Base-by-base conservation (phyloP, 2,329 filamentous ascomycete species). In the Fusarium tjaetaba region DNA sequence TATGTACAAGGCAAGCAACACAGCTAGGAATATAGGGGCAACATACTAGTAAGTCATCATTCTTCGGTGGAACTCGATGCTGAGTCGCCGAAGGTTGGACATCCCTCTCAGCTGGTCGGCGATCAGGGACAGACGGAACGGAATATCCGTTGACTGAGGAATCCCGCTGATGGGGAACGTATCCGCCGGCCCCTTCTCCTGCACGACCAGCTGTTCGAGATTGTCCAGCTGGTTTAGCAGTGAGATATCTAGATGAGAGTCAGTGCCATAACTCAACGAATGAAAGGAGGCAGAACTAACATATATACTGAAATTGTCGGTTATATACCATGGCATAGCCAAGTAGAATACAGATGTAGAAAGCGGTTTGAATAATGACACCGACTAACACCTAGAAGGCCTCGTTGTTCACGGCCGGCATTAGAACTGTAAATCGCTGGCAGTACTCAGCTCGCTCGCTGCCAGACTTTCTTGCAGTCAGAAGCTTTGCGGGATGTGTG, bases 51-150 rank as follows among this genome's bases (percentile, higher is more conserved):
- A 16, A 36, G 7, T 36, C 34, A 36, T 45, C 2, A 10, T 9
- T 1, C 5, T 0, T 0, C 16, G 43, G 4, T 45, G 4, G 0
- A 45, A 26, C 2, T 45, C 18, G 0, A 46, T 2, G 0, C 11
- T 20, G 8, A 45, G 1, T 1, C 13, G 0, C 0, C 4, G 5
- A 0, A 46, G 24, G 13, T 3, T 46, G 0, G 20, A 4, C 2
- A 46, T 11, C 10, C 2, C 20, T 22, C 4, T 9, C 2, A 48
- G 26, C 26, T 22, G 45, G 26, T 16, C 20, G 0, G 20, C 14
- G 11, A 48, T 22, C 0, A 48, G 20, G 4, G 4, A 2, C 4
- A 30, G 26, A 13, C 14, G 6, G 13, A 4, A 2, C 7, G 0
- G 6, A 14, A 48, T 28, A 5, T 48, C 45, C 1, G 0, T 13